Evolutionary conservation across 2,329 filamentous ascomycete genomes (phyloP).

Genomic region (Diaporthe humulicola): DNA sequence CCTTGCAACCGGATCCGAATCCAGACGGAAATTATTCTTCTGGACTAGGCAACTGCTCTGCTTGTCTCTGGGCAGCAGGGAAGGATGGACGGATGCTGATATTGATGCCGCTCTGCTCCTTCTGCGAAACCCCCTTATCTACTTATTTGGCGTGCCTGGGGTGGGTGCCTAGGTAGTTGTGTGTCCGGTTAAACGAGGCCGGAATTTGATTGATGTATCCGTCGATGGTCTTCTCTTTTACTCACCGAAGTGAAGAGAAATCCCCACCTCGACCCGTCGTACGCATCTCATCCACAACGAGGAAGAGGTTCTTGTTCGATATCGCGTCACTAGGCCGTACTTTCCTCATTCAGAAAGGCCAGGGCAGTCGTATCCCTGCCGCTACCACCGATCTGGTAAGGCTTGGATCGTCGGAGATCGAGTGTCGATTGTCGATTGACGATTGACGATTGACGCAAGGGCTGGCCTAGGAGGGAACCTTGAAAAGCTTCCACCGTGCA

Average conservation of each 20-base stretch:
- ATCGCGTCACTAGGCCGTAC: conserved; percentile 19
- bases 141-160: neutral
- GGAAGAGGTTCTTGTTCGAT: conserved; percentile 11
- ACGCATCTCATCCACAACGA: neutral
- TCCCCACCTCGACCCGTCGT: neutral
- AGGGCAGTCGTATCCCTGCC: neutral
- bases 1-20: neutral
- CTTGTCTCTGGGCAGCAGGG: neutral
- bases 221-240: neutral
- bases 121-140: neutral
- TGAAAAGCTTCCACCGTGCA: conserved; percentile 17
- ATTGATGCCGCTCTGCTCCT: conserved; percentile 6
- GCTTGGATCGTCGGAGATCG: conserved; percentile 28
- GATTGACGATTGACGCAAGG: conserved; percentile 26
- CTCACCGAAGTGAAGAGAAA: neutral
- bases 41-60: neutral
- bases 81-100: conserved; percentile 19
- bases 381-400: conserved; percentile 25
- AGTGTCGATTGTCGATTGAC: conserved; percentile 3
- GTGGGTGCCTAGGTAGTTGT: neutral
- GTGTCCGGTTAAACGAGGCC: neutral
- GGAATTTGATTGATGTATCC: neutral
- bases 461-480: conserved; percentile 4
- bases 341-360: conserved; percentile 21
- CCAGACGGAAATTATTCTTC: neutral